These are phyloP conservation scores for Mariannaea elegans DNA, from an alignment of 2,329 filamentous ascomycete genomes.

Conservation along the genomic window DNA sequence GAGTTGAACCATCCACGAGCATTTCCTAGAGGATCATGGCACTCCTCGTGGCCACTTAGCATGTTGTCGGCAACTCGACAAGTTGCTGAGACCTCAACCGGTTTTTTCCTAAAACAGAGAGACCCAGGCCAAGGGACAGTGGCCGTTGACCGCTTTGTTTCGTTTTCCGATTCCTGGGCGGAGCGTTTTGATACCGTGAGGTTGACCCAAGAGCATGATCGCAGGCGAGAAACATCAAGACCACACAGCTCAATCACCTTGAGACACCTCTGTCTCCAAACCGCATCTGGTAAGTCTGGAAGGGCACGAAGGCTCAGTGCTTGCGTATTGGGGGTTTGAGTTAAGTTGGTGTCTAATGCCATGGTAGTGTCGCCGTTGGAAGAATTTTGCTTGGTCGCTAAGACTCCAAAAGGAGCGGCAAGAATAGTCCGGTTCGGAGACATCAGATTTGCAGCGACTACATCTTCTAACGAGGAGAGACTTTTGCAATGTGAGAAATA, in stretches of 20 bases:
- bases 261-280: constrained; percentile 61
- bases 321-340: constrained; percentile 64
- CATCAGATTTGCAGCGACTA: constrained; percentile 49
- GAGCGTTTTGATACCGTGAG: constrained; percentile 59
- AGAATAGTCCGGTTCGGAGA: constrained; percentile 57
- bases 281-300: constrained; percentile 50
- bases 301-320: constrained; percentile 53
- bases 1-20: constrained; percentile 60
- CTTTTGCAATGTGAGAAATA: constrained; percentile 58
- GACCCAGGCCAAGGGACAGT: constrained; percentile 63
- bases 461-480: constrained; percentile 57
- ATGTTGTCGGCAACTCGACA: constrained; percentile 51
- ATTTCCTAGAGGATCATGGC: constrained; percentile 58
- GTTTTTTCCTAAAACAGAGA: constrained; percentile 61
- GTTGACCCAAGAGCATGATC: constrained; percentile 59
- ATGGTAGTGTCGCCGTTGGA: constrained; percentile 31
- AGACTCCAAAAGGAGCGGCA: constrained; percentile 62
- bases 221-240: constrained; percentile 54
- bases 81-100: constrained; percentile 51
- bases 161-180: constrained; percentile 51
- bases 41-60: constrained; percentile 50
- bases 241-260: constrained; percentile 61
- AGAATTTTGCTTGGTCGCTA: constrained; percentile 41
- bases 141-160: constrained; percentile 53
- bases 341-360: constrained; percentile 47